Conservation (phyloP, 2,329 filamentous ascomycete genomes). For the Sporothrix curviconia region DNA sequence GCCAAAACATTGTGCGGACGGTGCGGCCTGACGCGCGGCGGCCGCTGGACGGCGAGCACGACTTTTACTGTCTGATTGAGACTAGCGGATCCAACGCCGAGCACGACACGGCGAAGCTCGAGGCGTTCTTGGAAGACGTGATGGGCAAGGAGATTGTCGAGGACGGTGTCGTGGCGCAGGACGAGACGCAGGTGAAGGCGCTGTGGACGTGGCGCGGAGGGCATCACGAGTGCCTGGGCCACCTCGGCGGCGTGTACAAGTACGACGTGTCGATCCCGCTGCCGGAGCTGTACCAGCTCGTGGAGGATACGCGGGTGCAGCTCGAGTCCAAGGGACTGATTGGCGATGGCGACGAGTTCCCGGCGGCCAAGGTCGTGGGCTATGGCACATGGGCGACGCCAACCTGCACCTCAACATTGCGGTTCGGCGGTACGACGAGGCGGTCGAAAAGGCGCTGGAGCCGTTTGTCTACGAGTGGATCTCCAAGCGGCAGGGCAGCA, state of each 20-base stretch:
- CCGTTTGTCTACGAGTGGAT: slow-evolving; percentile 99
- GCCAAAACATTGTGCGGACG: slow-evolving; percentile 67
- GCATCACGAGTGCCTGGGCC: slow-evolving; percentile 84
- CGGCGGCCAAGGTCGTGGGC: slow-evolving; percentile 84
- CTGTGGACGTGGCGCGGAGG: slow-evolving; percentile 93
- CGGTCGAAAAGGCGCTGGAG: slow-evolving; percentile 80
- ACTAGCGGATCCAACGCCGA: slow-evolving; percentile 92
- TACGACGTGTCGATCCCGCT: slow-evolving; percentile 96
- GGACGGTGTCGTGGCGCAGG: slow-evolving; percentile 87
- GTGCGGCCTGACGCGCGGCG: slow-evolving; percentile 67
- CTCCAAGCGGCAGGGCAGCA: slow-evolving; percentile 76
- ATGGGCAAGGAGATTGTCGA: slow-evolving; percentile 80
- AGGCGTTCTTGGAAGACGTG: slow-evolving; percentile 79
- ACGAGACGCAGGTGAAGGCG: slow-evolving; percentile 79
- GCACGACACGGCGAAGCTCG: slow-evolving; percentile 87
- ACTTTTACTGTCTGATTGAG: slow-evolving; percentile 95
- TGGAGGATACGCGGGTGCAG: slow-evolving; percentile 73
- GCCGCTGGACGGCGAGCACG: slow-evolving; percentile 75
- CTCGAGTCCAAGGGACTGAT: slow-evolving; percentile 70
- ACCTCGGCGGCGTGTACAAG: slow-evolving; percentile 95
- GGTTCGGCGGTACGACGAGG: slow-evolving; percentile 74
- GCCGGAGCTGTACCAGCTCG: slow-evolving; percentile 76
- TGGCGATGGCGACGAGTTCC: slow-evolving; percentile 66
- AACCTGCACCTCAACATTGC: slow-evolving; percentile 93
- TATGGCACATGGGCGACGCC: slow-evolving; percentile 98